A percentile compares a stretch with the other conserved stretches of the same genome.
Conservation (phyloP, 108 stramenopile genomes). For the Aurantiochytrium sp. region DNA sequence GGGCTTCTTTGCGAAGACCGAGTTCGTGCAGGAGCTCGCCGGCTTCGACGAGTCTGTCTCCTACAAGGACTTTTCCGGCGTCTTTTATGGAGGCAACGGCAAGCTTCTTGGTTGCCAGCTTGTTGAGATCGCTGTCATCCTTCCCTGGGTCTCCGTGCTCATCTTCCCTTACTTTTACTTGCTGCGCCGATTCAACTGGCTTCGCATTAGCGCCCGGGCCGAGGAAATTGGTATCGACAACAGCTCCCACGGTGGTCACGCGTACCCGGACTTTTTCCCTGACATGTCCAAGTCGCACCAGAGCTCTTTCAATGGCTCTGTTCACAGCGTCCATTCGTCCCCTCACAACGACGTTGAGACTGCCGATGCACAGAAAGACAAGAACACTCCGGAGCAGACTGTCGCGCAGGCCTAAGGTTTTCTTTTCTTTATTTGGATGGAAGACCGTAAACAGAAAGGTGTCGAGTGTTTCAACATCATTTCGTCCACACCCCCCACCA, state of each 20-base stretch:
- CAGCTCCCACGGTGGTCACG: conserved; percentile 39
- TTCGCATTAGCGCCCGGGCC: conserved; percentile 67
- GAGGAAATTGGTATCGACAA: conserved; percentile 45
- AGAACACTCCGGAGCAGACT: neutral
- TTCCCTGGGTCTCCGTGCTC: conserved; percentile 37
- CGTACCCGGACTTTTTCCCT: conserved; percentile 10
- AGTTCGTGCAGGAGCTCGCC: conserved; percentile 7
- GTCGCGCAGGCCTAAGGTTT: neutral
- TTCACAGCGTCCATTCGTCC: neutral
- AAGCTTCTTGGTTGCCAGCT: conserved; percentile 8
- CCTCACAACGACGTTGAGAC: neutral
- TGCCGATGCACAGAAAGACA: neutral
- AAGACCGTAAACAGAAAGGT: neutral
- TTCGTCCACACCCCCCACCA: too few relatives aligned
- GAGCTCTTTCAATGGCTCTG: neutral
- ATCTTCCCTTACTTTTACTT: conserved; percentile 7
- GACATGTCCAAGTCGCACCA: neutral
- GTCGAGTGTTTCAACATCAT: too few relatives aligned
- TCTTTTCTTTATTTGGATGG: neutral
- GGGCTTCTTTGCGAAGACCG: conserved; percentile 57
- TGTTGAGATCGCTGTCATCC: neutral
- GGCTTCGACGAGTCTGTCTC: neutral
- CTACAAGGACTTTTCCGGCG: conserved; percentile 9
- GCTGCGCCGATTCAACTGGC: neutral
- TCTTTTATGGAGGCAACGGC: conserved; percentile 31